Evolutionary conservation across 2,329 filamentous ascomycete species (phyloP), one percentile per base, ranked within the genome.

Genomic region (Pseudogymnoascus sp.): DNA sequence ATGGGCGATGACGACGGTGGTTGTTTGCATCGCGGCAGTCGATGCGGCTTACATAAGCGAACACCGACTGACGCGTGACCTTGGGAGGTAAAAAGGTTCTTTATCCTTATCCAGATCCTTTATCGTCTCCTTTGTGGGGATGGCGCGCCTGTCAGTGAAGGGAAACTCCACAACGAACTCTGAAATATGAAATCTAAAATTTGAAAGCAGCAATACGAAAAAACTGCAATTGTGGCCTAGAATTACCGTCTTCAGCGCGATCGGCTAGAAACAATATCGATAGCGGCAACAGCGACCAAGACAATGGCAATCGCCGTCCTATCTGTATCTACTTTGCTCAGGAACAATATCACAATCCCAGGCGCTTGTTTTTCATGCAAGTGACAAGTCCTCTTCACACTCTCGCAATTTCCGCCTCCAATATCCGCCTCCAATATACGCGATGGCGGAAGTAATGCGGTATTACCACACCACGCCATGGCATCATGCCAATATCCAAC

Each of bases 301-400:
- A 53, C 44, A 31, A 28, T 53, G 26, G 9, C 47, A 53, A 53
- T 17, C 15, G 15, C 47, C 23, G 47, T 53, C 26, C 26, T 31
- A 31, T 53, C 47, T 31, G 26, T 17, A 17, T 6, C 26, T 31
- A 8, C 47, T 31, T 31, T 53, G 31, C 47, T 26, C 47, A 31
- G 47, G 47, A 53, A 53, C 47, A 53, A 26, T 53, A 53, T 53
- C 47, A 53, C 47, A 53, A 53, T 31, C 47, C 47, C 47, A 53
- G 47, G 47, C 47, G 47, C 47, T 53, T 53, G 47, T 31, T 53
- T 8, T 17, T 53, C 23, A 53, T 53, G 23, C 47, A 53, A 53
- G 47, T 31, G 47, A 53, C 23, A 26, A 31, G 26, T 31, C 31
- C 47, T 53, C n/a, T 53, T 53, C 47, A 53, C 47, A 53, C 47